These are phyloP conservation scores for Entomortierella lignicola DNA, from an alignment of 192 early-diverging fungal species.

Conservation along the genomic window DNA sequence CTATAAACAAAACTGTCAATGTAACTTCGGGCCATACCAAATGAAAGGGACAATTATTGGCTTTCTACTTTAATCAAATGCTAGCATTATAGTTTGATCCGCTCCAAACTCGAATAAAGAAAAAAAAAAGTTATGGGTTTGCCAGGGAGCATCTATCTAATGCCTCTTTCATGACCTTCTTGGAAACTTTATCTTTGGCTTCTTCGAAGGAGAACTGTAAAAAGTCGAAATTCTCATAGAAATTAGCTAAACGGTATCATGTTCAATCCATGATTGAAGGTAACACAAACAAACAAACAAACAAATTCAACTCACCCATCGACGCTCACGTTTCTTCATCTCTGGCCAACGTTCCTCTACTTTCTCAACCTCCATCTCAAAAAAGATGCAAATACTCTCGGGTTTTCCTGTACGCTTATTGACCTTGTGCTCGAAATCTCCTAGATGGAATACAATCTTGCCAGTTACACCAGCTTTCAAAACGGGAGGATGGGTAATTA, in stretches of 20 bases:
- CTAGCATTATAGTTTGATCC: too few relatives aligned
- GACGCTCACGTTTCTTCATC: constrained; percentile 58
- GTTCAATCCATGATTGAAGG: too few relatives aligned
- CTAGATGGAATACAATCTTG: constrained; percentile 59
- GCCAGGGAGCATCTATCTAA: constrained; percentile 53
- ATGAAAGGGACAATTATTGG: too few relatives aligned
- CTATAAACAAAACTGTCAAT: too few relatives aligned
- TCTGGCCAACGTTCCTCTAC: constrained; percentile 67
- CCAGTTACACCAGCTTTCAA: constrained; percentile 63
- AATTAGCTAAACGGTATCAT: too few relatives aligned
- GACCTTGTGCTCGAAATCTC: constrained; percentile 59
- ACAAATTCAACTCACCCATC: constrained; percentile 54
- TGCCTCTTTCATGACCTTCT: constrained; percentile 60
- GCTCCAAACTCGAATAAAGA: too few relatives aligned
- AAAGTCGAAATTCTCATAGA: too few relatives aligned
- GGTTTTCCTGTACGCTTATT: constrained; percentile 53
- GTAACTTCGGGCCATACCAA: too few relatives aligned
- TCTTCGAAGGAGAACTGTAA: constrained; percentile 57
- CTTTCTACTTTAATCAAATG: too few relatives aligned
- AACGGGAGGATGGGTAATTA: background rate
- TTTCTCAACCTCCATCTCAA: constrained; percentile 67
- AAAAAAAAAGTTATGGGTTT: background rate
- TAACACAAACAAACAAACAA: background rate
- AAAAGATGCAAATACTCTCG: constrained; percentile 60
- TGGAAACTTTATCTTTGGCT: constrained; percentile 35